Evolutionary conservation across 1,284 basidiomycete genomes (phyloP), one percentile per base, ranked within the genome.

Genomic region (Cryptococcus wingfieldii): DNA sequence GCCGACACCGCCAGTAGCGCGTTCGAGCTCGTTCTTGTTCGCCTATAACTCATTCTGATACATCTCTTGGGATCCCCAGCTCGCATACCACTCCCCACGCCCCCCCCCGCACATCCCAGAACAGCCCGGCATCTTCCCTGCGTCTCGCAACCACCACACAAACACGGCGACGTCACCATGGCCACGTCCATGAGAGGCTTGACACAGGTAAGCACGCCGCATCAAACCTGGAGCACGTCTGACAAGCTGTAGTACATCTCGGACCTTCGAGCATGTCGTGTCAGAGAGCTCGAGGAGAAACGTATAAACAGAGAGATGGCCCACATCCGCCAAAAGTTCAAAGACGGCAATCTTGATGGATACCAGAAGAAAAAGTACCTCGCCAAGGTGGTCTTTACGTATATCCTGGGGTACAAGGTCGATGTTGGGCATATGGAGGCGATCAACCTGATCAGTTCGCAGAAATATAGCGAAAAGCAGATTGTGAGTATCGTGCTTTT

Each of bases 301-400:
- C 80, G 95, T 55, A 96, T 98, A 69, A 98, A 98, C 79, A 93
- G 96, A 77, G 96, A 99, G 79, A 98, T 99, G 95, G 95, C 96
- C 1, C 97, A 98, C 71, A 98, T 99, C 66, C 83, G 96, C 54
- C 93, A 95, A 81, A 94, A 97, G 79, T 98, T 99, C 82, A 97
- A 97, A 83, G 95, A 98, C 69, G 95, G 94, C 18, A 94, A 94
- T 72, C 79, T 98, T 65, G 94, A 98, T 69, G 95, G 95, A 31
- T 96, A 98, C 78, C 93, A 97, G 80, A 96, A 95, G 83, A 98
- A 98, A 80, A 98, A 98, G 87, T 96, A 80, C 75, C 84, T 81
- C 42, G 66, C 79, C 58, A 98, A 99, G 80, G 95, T 99, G 68
- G 88, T 98, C 60, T 99, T 98, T 80, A 98, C 96, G 18, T 98